Evolutionary conservation across 441 rosid genomes (phyloP), one percentile per base, ranked within the genome.

Genomic region (Theobroma grandiflorum): DNA sequence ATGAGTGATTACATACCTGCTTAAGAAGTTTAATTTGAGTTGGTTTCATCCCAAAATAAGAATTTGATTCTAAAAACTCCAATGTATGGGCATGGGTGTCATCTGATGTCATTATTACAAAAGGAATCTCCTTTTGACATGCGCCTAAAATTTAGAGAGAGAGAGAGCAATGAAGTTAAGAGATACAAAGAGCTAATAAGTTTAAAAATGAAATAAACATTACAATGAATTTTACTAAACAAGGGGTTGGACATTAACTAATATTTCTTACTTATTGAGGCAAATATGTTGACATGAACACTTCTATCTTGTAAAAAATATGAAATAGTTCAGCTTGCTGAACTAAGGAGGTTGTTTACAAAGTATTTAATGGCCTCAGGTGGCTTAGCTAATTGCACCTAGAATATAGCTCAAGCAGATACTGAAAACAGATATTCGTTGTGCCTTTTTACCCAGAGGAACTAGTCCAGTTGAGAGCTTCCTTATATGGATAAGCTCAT

Each of bases 61-160:
- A 87, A 85, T 93, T 93, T 57, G 85, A 86, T 84, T 95, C 97
- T 82, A 97, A 79, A 73, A 95, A 93, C 70, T 91, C 85, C 58
- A 83, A 4, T 0, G 95, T 97, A 57, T 91, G 96, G 66, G 89
- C 79, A 89, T 97, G 95, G 18, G 99, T 97, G 82, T 97, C 99
- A 85, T 97, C 99, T 8, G 99, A 97, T 55, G 99, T 97, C 99
- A 97, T 97, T 75, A 97, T 95, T 70, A 85, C 92, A 77, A 97
- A 90, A 57, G 99, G 99, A 86, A 94, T 90, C 80, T 89, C 93
- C 78, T 82, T 88, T 76, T 88, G 85, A 75, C 78, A 77, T 80
- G 80, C 86, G 77, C 88, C 99, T 97, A 81, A 62, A 79, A 63
- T 69, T 78, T 52, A 53, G 37, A 63, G 9, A 83, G 68, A 20